Percentiles rank a stretch among this genome's conserved stretches.
Conservation (phyloP, 2,329 filamentous ascomycete genomes). For the Rhexocercosporidium sp. region DNA sequence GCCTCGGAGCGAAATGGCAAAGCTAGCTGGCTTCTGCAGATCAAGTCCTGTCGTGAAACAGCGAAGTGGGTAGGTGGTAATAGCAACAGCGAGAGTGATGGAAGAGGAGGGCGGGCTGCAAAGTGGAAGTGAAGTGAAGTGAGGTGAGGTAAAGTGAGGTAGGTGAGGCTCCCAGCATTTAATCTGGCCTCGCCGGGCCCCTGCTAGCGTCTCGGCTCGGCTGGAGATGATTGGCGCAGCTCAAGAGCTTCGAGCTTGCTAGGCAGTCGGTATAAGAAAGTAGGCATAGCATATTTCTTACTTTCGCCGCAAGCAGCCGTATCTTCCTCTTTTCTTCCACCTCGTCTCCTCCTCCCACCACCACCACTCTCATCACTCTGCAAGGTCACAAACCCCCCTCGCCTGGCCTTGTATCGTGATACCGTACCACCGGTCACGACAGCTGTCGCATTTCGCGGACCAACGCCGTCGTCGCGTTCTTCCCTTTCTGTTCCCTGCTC, state of each 20-base stretch:
- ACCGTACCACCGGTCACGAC: neutral
- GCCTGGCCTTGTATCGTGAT: neutral
- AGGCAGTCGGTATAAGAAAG: no score
- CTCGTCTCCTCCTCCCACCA: no score
- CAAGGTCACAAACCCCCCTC: neutral
- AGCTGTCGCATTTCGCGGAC: neutral
- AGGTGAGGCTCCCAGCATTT: conserved; percentile 2
- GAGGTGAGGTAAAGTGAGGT: neutral
- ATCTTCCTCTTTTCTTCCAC: neutral
- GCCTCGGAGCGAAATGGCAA: no score
- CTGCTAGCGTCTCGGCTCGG: neutral
- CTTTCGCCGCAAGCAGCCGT: neutral
- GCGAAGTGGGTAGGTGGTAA: no score
- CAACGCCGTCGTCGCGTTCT: conserved; percentile 1
- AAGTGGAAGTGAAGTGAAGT: neutral
- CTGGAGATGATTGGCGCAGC: neutral
- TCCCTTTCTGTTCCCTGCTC: neutral
- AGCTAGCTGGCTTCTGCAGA: no score
- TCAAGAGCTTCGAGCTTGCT: no score
- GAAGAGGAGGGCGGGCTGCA: no score
- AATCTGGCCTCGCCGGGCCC: neutral
- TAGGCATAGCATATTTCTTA: no score
- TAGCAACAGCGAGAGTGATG: no score
- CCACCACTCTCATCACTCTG: neutral
- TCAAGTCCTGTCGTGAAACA: no score